Evolutionary conservation across 306 rosid genomes (phyloP), one percentile per base, ranked within the genome.

Genomic region (Malus sylvestris): DNA sequence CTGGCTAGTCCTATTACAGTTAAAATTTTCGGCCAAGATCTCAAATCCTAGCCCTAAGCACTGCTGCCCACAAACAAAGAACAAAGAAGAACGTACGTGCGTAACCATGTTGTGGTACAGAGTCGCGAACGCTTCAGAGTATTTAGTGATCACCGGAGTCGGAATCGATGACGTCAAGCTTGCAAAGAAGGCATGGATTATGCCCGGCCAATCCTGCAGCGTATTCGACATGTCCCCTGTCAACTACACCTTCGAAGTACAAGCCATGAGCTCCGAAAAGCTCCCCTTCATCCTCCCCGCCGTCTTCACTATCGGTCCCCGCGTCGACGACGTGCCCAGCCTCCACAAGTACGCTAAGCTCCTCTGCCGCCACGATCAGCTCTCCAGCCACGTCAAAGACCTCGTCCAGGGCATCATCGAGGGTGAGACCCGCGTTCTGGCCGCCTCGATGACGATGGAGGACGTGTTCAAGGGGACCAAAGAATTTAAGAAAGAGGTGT

Each of bases 171-270:
- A 87, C 79, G 72, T 91, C 1, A 89, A 87, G 73, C 77, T 87
- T 0, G 84, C 86, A 5, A 89, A 89, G 76, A 87, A 91, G 73
- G 81, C 89, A 69, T 86, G 85, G 89, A n/a, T 89, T 20, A 6
- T 83, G 3, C 93, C 96, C 0, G 86, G 91, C 0, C 91, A 89
- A 18, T 67, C 74, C 13, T 80, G 58, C 59, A 57, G 75, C 10
- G 10, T 51, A 19, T 75, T 89, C 66, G 93, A 89, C 77, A 67
- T 91, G 5, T 86, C 93, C 6, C 91, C 97, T 0, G 91, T 86
- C 4, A 91, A 91, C 78, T 91, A 89, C 85, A 89, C 93, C n/a
- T 91, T 89, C 79, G 83, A 87, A n/a, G 91, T 91, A 11, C 91
- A 91, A 59, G 93, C 97, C 23, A 91, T 87, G 93, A 87, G 89